Base-by-base conservation (phyloP, 2,329 filamentous ascomycete species). In the Blastomyces gilchristii region DNA sequence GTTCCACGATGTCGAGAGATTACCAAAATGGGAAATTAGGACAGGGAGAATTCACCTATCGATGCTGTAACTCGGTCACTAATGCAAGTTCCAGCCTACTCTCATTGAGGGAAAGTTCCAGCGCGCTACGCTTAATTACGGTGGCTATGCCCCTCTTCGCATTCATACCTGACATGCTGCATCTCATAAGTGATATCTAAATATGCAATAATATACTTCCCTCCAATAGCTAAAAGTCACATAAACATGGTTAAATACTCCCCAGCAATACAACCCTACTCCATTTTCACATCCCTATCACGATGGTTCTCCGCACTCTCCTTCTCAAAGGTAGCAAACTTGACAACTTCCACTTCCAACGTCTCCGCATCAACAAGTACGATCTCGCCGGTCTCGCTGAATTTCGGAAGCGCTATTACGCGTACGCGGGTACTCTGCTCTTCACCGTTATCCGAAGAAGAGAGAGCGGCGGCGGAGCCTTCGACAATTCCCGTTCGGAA, bases 361-460 rank as follows among this genome's bases (percentile, higher is more conserved):
- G 89, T 95, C 76, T 97, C 92, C 56, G 85, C 80, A 76, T 99
- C 93, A 12, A 99, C 78, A 60, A 99, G 71, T 0, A 97, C 85
- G 28, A 99, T 71, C 76, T 96, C 87, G 22, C 87, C 87, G 0
- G 88, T 91, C 66, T 88, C 81, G 0, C 83, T 81, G 72, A 97
- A 99, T 28, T 83, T 87, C 0, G 95, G 95, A 49, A 99, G 83
- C 0, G 90, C 82, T n/a, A 99, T 79, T 3, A 97, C 78, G 52
- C 91, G 82, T 9, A 96, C 88, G 22, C 78, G 77, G n/a, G 71
- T 72, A 7, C 72, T 70, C 49, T 76, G 74, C 2, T 69, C 66
- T 9, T 71, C 74, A 59, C 74, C 71, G 14, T 73, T 63, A 12
- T 68, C 71, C 22, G 73, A 67, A 1, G 74, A 69, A 8, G 68